A percentile compares a stretch with the other conserved stretches of the same genome.
phyloP scores from a whole-genome alignment of 1,284 basidiomycete genomes.

The Ganoderma lucidum region DNA sequence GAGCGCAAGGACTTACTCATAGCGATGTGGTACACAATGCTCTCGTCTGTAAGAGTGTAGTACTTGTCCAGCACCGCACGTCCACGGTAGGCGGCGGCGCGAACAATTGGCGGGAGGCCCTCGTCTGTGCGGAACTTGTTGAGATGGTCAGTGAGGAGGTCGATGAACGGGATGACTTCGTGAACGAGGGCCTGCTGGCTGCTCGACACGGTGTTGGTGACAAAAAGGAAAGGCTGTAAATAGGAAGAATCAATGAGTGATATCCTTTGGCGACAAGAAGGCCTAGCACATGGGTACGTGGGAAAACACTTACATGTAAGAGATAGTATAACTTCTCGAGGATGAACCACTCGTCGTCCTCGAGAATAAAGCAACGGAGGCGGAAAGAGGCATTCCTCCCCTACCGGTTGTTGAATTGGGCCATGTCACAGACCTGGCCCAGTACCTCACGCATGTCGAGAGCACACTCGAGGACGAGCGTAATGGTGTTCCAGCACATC shows the following conservation, averaged over 20 bases:
- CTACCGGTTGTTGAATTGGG: constrained; percentile 17
- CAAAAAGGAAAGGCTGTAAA: constrained; percentile 37
- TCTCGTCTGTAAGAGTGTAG: constrained; percentile 39
- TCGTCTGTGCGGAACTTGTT: constrained; percentile 23
- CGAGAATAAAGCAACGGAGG: constrained; percentile 22
- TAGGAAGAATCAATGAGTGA: constrained; percentile 27
- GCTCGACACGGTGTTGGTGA: constrained; percentile 31
- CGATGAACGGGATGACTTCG: constrained; percentile 42
- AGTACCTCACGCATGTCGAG: constrained; percentile 28
- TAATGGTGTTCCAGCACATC: constrained; percentile 36
- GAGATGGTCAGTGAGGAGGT: constrained; percentile 31
- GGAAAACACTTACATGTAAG: constrained; percentile 23
- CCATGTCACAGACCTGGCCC: constrained; percentile 13
- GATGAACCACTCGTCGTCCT: constrained; percentile 29
- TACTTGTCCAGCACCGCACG: constrained; percentile 41
- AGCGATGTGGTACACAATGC: constrained; percentile 25
- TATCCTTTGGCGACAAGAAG: no score
- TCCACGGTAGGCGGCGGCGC: constrained; percentile 23
- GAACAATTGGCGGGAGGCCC: constrained; percentile 25
- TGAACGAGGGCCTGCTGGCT: constrained; percentile 13
- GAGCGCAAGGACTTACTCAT: constrained; percentile 18
- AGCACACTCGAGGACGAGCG: constrained; percentile 25
- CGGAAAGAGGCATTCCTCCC: neutral
- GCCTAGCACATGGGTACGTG: no score
- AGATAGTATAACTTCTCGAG: constrained; percentile 22